Conservation (phyloP, 257 asterid genomes). For the Prunella vulgaris region DNA sequence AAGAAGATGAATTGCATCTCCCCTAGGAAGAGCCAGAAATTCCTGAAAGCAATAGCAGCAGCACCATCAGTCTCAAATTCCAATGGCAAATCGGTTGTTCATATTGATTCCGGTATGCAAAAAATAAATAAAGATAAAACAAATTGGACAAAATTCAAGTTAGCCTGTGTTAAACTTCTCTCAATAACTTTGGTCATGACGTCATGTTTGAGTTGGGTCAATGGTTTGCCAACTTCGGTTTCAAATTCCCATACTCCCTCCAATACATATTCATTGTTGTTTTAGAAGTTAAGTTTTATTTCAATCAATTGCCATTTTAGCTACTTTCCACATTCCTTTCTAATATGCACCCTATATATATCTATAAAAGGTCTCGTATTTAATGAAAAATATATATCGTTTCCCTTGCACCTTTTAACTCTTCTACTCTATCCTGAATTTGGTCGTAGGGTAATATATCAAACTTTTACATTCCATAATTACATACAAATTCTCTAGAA, state of each 20-base stretch:
- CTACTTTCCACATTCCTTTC: too few species aligned
- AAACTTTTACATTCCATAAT: too few species aligned
- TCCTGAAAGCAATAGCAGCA: slow-evolving; percentile 51
- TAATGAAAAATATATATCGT: too few species aligned
- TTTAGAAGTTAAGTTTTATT: too few species aligned
- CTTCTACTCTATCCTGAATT: too few species aligned
- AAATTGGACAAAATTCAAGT: not conserved
- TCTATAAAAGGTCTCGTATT: too few species aligned
- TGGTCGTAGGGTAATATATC: too few species aligned
- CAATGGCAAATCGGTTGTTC: not conserved
- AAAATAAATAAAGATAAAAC: too few species aligned
- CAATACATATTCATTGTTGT: too few species aligned
- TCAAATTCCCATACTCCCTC: not conserved
- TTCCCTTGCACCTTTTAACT: too few species aligned
- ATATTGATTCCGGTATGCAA: not conserved
- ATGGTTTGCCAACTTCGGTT: not conserved
- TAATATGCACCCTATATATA: too few species aligned
- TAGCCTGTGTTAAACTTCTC: not conserved
- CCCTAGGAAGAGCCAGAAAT: slow-evolving; percentile 93
- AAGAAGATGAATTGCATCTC: slow-evolving; percentile 97
- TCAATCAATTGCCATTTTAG: too few species aligned
- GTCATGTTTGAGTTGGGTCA: not conserved
- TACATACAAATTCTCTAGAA: not conserved
- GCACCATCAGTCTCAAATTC: not conserved
- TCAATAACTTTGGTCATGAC: not conserved